Conservation (phyloP, 352 stramenopile genomes). For the Phytophthora crassamura region DNA sequence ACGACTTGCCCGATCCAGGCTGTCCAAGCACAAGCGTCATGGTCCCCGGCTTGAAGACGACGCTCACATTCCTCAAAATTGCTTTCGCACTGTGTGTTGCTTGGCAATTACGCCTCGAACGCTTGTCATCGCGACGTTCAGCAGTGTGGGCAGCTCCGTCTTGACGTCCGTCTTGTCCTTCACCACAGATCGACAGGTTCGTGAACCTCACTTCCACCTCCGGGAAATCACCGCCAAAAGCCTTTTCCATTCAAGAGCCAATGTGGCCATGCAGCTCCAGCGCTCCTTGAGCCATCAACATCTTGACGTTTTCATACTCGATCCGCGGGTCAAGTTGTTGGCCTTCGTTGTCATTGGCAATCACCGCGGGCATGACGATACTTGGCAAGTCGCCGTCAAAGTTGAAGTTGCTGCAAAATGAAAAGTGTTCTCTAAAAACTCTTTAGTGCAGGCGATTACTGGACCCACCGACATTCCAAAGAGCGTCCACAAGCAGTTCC, state of each 20-base stretch:
- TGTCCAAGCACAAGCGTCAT: constrained; percentile 24
- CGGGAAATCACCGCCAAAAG: background rate
- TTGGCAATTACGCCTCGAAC: background rate
- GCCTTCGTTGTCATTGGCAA: background rate
- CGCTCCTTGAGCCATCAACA: constrained; percentile 6
- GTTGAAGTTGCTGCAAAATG: too few species aligned
- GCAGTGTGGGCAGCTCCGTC: constrained; percentile 16
- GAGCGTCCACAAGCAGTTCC: too few species aligned
- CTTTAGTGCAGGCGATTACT: too few species aligned
- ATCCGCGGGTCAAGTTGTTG: background rate
- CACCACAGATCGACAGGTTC: constrained; percentile 14
- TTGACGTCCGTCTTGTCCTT: constrained; percentile 16
- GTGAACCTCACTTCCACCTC: constrained; percentile 14
- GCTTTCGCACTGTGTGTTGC: constrained; percentile 9
- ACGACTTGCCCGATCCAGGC: constrained; percentile 25
- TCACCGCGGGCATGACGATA: background rate
- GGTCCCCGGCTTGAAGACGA: constrained; percentile 18
- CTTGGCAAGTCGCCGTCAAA: too few species aligned
- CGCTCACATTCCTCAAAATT: constrained; percentile 20
- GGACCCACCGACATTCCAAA: too few species aligned
- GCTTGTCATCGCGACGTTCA: constrained; percentile 6
- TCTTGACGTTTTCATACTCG: constrained; percentile 2
- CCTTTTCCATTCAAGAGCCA: constrained; percentile 13
- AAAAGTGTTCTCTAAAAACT: too few species aligned
- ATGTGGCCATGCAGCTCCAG: constrained; percentile 20